Evolutionary conservation across 2,329 filamentous ascomycete species (phyloP).

Genomic region (Pseudocercospora macadamiae): DNA sequence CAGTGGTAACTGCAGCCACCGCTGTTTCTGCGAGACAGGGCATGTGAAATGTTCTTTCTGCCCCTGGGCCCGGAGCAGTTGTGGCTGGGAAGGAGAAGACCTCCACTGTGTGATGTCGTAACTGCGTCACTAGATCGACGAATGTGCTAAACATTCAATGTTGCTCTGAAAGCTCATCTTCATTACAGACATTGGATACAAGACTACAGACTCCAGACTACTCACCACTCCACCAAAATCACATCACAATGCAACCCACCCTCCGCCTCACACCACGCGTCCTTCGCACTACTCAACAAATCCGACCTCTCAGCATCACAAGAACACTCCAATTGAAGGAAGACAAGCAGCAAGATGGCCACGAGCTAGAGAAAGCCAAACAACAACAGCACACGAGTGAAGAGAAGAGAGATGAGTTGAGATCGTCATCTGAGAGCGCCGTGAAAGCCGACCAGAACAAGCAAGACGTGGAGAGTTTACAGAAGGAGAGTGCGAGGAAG

Average conservation of each 20-base stretch:
- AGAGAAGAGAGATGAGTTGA: constrained; percentile 47
- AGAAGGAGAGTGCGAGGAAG: constrained; percentile 48
- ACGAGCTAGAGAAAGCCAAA: constrained; percentile 48
- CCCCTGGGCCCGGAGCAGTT: not conserved
- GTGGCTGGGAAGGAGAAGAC: not conserved
- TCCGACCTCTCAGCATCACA: constrained; percentile 37
- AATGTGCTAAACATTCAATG: not conserved
- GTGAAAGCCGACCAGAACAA: constrained; percentile 48
- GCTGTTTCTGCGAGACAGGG: not conserved
- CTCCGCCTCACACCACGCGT: not conserved
- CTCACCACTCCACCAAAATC: not conserved
- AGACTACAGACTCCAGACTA: not conserved
- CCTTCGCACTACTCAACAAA: not conserved
- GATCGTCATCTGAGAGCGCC: constrained; percentile 44
- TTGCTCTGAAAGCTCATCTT: not conserved
- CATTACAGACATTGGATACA: not conserved
- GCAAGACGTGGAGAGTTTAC: constrained; percentile 48
- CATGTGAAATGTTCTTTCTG: not conserved
- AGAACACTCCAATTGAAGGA: constrained; percentile 43
- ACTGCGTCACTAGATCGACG: not conserved
- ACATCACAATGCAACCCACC: not conserved
- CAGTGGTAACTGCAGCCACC: too few relatives aligned
- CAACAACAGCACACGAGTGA: constrained; percentile 48
- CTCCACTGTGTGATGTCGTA: not conserved
- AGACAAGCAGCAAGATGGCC: constrained; percentile 40